Evolutionary conservation across 441 rosid genomes (phyloP), one percentile per base, ranked within the genome.

Genomic region (Syzygium malaccense): DNA sequence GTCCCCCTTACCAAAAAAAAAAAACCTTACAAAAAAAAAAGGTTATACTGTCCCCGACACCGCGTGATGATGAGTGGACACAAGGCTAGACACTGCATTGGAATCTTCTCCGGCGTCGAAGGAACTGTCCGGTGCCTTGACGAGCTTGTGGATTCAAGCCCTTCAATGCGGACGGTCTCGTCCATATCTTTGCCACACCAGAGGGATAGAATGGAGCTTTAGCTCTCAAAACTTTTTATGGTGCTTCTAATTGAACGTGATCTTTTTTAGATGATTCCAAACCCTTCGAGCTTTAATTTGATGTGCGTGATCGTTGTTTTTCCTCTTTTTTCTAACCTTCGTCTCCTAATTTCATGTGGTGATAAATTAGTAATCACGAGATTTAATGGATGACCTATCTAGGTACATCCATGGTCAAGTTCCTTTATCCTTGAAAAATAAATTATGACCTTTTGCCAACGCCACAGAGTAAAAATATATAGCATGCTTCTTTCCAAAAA

Each of bases 141-240:
- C 11, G 89, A 83, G 57, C 89, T 88, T 19, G 48, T 88, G 19
- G 58, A 57, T 88, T 55, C 78, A 80, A 80, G 75, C 86, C 89
- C 55, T 88, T 88, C 5, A 79, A 88, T 48, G 51, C 49, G 5
- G 58, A 48, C 48, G 89, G 75, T 7, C 66, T 87, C 7, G 18
- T 56, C 62, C 71, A 68, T 10, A 45, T 33, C 33, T 37, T 25
- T 55, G 20, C 28, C 26, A 68, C 71, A 0, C 75, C 30, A 23
- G 86, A 79, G 41, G 57, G 41, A 30, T 33, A 17, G 86, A 84
- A 23, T 3, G 37, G 37, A 49, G 58, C 57, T 7, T 84, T 41
- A 5, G 57, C 57, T 49, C 86, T 55, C 41, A 12, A 84, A 53
- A 84, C 56, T 53, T 28, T 55, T 55, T 55, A 84, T 84, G 18